phyloP scores from a whole-genome alignment of 352 stramenopile species.

The Phytophthora meadii region DNA sequence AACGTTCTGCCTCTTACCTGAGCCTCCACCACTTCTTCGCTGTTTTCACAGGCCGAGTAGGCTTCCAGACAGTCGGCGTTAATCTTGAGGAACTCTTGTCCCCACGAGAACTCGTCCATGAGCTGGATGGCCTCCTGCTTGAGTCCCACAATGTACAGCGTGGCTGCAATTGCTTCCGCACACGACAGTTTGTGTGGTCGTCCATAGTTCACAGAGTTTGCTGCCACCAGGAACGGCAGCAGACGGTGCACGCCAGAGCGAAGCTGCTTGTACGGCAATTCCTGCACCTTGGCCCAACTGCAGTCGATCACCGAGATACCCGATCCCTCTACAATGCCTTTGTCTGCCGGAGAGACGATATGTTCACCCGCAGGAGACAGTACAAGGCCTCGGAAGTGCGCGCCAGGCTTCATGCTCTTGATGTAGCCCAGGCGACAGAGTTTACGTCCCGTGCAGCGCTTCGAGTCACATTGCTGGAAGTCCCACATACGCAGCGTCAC shows the following conservation, averaged over 20 bases:
- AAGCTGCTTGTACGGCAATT: constrained; percentile 96
- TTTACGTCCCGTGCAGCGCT: constrained; percentile 94
- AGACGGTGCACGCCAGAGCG: constrained; percentile 94
- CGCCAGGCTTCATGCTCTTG: constrained; percentile 92
- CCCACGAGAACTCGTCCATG: constrained; percentile 95
- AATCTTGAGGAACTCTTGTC: constrained; percentile 93
- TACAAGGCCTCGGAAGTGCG: constrained; percentile 95
- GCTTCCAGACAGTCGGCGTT: constrained; percentile 94
- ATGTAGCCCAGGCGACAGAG: constrained; percentile 93
- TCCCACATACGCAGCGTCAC: constrained; percentile 95
- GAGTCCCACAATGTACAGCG: constrained; percentile 97
- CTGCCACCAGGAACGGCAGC: constrained; percentile 97
- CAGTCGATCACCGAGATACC: constrained; percentile 98
- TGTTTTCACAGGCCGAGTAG: constrained; percentile 80
- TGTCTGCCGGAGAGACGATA: constrained; percentile 91
- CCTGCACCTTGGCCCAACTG: constrained; percentile 96
- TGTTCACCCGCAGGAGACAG: constrained; percentile 92
- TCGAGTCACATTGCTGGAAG: constrained; percentile 96
- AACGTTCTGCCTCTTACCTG: constrained; percentile 45
- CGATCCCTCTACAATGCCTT: constrained; percentile 69
- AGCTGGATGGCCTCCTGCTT: constrained; percentile 89
- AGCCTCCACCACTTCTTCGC: constrained; percentile 74
- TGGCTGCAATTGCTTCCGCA: constrained; percentile 97
- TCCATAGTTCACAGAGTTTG: constrained; percentile 99
- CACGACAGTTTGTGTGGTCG: constrained; percentile 96